Conservation (phyloP, 1,139 yeast species). For the Taphrina deformans region DNA sequence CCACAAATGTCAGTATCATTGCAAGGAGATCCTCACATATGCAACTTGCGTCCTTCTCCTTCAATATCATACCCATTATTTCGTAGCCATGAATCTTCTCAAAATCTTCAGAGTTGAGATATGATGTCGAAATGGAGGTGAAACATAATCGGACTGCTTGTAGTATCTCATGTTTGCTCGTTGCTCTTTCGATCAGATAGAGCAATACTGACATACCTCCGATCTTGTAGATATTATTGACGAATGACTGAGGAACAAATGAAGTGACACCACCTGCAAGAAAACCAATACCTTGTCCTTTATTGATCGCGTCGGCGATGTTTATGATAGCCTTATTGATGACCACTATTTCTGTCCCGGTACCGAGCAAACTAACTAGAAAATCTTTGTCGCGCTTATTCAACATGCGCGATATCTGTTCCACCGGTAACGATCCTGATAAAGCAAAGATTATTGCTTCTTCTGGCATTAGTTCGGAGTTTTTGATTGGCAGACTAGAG, state of each 20-base stretch:
- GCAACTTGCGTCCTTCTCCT: conserved; percentile 42
- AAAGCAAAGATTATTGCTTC: conserved; percentile 34
- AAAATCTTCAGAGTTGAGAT: conserved; percentile 47
- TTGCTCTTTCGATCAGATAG: conserved; percentile 45
- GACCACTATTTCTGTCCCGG: neutral
- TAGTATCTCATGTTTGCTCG: conserved; percentile 41
- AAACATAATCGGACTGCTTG: conserved; percentile 45
- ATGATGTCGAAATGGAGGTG: conserved; percentile 44
- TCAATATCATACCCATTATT: conserved; percentile 49
- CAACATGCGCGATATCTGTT: neutral
- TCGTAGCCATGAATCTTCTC: conserved; percentile 51
- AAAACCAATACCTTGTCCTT: conserved; percentile 37
- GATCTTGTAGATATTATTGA: conserved; percentile 42
- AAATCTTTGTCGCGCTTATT: neutral
- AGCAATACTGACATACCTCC: conserved; percentile 47
- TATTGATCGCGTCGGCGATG: conserved; percentile 37
- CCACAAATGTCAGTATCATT: conserved; percentile 50
- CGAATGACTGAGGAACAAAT: conserved; percentile 32
- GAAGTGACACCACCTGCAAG: conserved; percentile 40
- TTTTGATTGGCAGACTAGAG: neutral
- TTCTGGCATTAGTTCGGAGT: conserved; percentile 28
- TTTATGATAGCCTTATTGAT: conserved; percentile 38
- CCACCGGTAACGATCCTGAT: neutral
- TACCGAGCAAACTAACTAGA: neutral
- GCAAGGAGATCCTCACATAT: conserved; percentile 48